Percentiles rank a stretch among this genome's conserved stretches.
Evolutionary conservation across 441 rosid species (phyloP).

Genomic region (Codiaeum variegatum): DNA sequence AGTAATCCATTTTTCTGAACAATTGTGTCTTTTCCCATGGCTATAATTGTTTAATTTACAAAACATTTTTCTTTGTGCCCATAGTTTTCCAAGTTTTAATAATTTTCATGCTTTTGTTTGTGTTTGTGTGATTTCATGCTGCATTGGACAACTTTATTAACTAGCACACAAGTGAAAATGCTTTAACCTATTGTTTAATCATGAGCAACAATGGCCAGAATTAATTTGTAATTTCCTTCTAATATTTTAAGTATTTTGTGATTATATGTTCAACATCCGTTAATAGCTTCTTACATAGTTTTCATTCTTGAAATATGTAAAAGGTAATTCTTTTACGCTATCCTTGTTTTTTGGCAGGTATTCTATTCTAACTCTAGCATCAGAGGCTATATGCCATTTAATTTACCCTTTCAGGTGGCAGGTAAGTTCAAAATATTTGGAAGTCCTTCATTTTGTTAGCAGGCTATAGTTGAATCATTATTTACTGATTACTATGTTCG

Average conservation of each 20-base stretch:
- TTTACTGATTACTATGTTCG: not conserved
- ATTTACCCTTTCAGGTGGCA: constrained; percentile 98
- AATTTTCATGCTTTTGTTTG: not conserved
- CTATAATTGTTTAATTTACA: not conserved
- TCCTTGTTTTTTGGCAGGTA: constrained; percentile 46
- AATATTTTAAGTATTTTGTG: not conserved
- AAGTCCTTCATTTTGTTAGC: not conserved
- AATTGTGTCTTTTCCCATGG: not conserved
- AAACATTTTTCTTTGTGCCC: not conserved
- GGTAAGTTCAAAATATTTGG: constrained; percentile 42
- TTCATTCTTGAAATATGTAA: not conserved
- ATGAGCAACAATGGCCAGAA: not conserved
- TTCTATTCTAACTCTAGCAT: constrained; percentile 82
- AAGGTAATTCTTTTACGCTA: not conserved
- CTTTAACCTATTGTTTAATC: not conserved
- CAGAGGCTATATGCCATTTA: constrained; percentile 97
- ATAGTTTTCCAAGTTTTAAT: not conserved
- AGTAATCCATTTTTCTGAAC: not conserved
- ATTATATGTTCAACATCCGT: not conserved
- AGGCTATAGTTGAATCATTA: not conserved
- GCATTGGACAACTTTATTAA: not conserved
- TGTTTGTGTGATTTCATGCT: not conserved
- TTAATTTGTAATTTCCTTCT: not conserved
- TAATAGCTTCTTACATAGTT: not conserved
- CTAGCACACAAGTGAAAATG: not conserved